Evolutionary conservation across 257 asterid species (phyloP).

Genomic region (Solanum infundibuliforme): DNA sequence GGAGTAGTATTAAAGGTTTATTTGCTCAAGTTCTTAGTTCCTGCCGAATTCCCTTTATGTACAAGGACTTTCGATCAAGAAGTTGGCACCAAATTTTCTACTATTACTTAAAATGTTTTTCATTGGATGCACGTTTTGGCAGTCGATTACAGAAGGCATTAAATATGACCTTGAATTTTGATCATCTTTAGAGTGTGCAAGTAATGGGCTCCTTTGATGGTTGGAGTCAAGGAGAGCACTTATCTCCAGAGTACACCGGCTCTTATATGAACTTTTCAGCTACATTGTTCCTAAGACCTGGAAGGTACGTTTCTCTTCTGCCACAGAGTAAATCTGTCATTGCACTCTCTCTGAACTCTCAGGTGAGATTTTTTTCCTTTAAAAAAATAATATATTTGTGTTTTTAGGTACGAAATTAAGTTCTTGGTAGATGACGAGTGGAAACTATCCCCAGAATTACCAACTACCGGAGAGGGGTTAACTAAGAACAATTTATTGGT

Average conservation of each 20-base stretch:
- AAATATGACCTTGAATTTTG: not conserved
- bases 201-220: constrained; percentile 94
- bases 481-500: constrained; percentile 64
- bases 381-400: not conserved
- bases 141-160: not conserved
- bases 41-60: not conserved
- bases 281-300: constrained; percentile 70
- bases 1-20: not conserved
- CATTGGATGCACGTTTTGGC: not conserved
- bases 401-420: constrained; percentile 59
- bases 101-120: not conserved
- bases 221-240: constrained; percentile 79
- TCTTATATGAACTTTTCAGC: constrained; percentile 59
- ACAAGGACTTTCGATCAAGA: not conserved
- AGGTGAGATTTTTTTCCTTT: not conserved
- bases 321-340: not conserved
- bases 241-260: constrained; percentile 74
- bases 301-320: constrained; percentile 45
- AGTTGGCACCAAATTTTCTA: not conserved
- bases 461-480: constrained; percentile 71
- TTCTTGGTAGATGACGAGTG: constrained; percentile 85
- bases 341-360: not conserved
- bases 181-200: constrained; percentile 58
- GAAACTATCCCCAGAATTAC: constrained; percentile 60
- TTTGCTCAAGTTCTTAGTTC: not conserved